A percentile compares a stretch with the other conserved stretches of the same genome.
phyloP scores from a whole-genome alignment of 805 yeast species.

The Candida jianshihensis region DNA sequence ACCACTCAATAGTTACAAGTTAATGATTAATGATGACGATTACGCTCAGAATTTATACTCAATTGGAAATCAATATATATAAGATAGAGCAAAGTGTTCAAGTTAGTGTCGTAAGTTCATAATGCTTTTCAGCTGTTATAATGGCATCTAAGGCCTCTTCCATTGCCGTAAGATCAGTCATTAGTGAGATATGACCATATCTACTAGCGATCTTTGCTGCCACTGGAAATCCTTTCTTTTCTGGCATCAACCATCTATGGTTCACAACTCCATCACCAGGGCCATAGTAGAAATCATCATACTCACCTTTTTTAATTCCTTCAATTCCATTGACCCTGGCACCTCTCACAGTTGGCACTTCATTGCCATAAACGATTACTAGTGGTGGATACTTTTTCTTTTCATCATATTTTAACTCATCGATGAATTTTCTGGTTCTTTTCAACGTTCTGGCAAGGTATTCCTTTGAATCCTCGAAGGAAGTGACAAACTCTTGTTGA shows the following conservation, averaged over 20 bases:
- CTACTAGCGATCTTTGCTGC: slow-evolving; percentile 59
- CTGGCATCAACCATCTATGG: slow-evolving; percentile 78
- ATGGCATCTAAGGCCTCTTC: slow-evolving; percentile 66
- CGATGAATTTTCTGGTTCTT: slow-evolving; percentile 50
- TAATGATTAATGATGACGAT: not conserved
- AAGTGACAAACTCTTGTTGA: slow-evolving; percentile 19
- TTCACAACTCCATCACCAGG: slow-evolving; percentile 94
- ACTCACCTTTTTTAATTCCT: slow-evolving; percentile 65
- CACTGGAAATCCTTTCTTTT: slow-evolving; percentile 61
- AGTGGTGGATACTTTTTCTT: slow-evolving; percentile 69
- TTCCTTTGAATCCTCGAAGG: slow-evolving; percentile 48
- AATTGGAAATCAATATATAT: slow-evolving; percentile 2
- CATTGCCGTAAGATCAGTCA: slow-evolving; percentile 68
- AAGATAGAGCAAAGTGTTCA: too few species aligned
- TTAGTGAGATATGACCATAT: slow-evolving; percentile 72
- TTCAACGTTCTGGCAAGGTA: slow-evolving; percentile 59
- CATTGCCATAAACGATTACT: slow-evolving; percentile 74
- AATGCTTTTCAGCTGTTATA: slow-evolving; percentile 49
- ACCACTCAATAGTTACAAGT: too few species aligned
- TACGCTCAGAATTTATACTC: too few species aligned
- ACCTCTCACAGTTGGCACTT: slow-evolving; percentile 81
- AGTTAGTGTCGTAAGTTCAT: slow-evolving; percentile 2
- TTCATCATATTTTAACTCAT: slow-evolving; percentile 48
- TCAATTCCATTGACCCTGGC: slow-evolving; percentile 55
- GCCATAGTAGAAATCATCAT: slow-evolving; percentile 73